These are phyloP conservation scores for Elymus sibiricus DNA, from an alignment of 176 grass and related monocot genomes.

Conservation along the genomic window DNA sequence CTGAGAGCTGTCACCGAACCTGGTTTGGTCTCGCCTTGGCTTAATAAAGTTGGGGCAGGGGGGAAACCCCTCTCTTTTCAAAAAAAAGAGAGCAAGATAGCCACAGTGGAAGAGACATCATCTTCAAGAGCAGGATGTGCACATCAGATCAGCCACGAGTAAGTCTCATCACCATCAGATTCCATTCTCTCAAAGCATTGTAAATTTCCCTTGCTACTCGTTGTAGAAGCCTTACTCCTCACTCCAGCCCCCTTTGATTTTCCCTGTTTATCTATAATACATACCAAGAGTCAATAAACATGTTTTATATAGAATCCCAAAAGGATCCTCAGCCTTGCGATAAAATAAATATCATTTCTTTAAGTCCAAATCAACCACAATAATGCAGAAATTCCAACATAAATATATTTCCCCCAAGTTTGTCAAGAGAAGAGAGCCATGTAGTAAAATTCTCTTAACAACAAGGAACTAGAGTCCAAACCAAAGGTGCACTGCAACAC, in stretches of 20 bases:
- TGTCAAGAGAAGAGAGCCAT: background rate
- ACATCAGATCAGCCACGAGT: too few species aligned
- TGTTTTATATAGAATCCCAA: background rate
- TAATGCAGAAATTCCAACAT: background rate
- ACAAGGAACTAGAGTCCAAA: background rate
- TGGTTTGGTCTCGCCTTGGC: too few species aligned
- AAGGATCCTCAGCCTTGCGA: background rate
- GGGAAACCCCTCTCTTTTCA: too few species aligned
- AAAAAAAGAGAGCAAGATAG: too few species aligned
- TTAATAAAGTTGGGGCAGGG: too few species aligned
- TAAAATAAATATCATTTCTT: background rate
- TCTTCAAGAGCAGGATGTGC: too few species aligned
- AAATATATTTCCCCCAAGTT: background rate
- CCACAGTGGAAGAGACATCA: too few species aligned
- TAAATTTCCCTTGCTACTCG: background rate
- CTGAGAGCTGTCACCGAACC: too few species aligned
- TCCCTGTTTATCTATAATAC: background rate
- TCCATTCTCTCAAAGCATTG: background rate
- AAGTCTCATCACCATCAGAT: too few species aligned
- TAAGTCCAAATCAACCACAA: background rate
- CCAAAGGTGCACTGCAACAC: background rate
- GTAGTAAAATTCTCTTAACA: background rate
- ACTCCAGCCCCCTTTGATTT: background rate
- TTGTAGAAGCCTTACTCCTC: background rate
- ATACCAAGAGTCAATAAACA: background rate